These are phyloP conservation scores for Saccharomyces hybrid DNA, from an alignment of 1,139 yeast species.

Conservation along the genomic window DNA sequence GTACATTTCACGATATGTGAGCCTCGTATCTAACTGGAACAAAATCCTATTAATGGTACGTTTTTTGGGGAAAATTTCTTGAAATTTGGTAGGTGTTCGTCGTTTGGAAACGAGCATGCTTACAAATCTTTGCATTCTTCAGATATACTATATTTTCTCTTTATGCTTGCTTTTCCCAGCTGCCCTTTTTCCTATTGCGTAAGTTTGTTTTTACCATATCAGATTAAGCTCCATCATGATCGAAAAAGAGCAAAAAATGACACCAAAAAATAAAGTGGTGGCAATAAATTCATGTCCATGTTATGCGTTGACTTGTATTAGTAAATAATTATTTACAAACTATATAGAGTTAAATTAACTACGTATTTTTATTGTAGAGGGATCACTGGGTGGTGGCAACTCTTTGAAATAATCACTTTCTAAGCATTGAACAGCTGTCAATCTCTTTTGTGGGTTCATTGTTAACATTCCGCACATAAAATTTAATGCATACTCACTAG, in stretches of 20 bases:
- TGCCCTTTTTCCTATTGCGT: background rate
- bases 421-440: slow-evolving; percentile 59
- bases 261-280: background rate
- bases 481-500: slow-evolving; percentile 78
- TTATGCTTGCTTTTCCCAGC: background rate
- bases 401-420: slow-evolving; percentile 65
- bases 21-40: slow-evolving; percentile 57
- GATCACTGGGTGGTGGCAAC: slow-evolving; percentile 68
- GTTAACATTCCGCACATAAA: slow-evolving; percentile 65
- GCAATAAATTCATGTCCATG: background rate
- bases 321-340: background rate
- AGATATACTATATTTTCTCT: background rate
- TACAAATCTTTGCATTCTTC: background rate
- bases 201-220: background rate
- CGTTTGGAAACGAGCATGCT: background rate
- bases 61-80: slow-evolving; percentile 51
- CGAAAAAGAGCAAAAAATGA: background rate
- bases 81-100: slow-evolving; percentile 23
- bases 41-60: slow-evolving; percentile 49
- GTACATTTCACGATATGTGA: slow-evolving; percentile 46
- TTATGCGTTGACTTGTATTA: background rate
- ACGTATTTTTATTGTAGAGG: slow-evolving; percentile 33
- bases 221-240: background rate
- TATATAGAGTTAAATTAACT: slow-evolving; percentile 5
- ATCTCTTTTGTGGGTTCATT: slow-evolving; percentile 71